Base-by-base conservation (phyloP, 2,329 filamentous ascomycete species). In the Simplicillium sp. region DNA sequence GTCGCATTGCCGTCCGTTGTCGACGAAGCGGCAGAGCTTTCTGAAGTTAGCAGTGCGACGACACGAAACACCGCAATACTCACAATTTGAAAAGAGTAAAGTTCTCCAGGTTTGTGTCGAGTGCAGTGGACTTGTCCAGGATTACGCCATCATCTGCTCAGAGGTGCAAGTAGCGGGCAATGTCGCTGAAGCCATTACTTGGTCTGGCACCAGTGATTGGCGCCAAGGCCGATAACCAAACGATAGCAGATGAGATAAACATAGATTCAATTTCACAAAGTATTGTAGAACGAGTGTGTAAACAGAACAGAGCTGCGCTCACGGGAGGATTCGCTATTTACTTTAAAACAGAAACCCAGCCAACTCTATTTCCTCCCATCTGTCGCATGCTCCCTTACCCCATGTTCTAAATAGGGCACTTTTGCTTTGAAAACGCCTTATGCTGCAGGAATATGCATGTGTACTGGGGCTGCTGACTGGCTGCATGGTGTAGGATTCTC, bases 31-130 rank as follows among this genome's bases (percentile, higher is more conserved):
- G 16, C 14, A 32, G 11, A 34, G n/a, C 29, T 16, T 35, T 3
- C 14, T 18, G 16, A 15, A 16, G 25, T 31, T 32, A 13, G n/a
- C 28, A 13, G 31, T n/a, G 8, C 18, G 33, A 11, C 17, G 31
- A 15, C 16, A 13, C 13, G 7, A 8, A 33, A 18, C 17, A 3
- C 15, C 15, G 18, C 29, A 34, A 33, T 18, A 13, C n/a, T 33
- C 12, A 40, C 38, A n/a, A 20, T 28, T 34, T 40, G 18, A 40
- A 40, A 9, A 40, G 31, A 6, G 38, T 29, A 29, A 40, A 40
- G 14, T 40, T 15, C 13, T 40, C 38, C 16, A 40, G 29, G 28
- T 16, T 29, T 4, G 29, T 18, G 18, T 40, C 32, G 8, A 40
- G 15, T 11, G 15, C n/a, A 7, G 32, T 29, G 14, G 31, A 28